Conservation (phyloP, 1,139 yeast species). For the Blastobotrys serpentis region DNA sequence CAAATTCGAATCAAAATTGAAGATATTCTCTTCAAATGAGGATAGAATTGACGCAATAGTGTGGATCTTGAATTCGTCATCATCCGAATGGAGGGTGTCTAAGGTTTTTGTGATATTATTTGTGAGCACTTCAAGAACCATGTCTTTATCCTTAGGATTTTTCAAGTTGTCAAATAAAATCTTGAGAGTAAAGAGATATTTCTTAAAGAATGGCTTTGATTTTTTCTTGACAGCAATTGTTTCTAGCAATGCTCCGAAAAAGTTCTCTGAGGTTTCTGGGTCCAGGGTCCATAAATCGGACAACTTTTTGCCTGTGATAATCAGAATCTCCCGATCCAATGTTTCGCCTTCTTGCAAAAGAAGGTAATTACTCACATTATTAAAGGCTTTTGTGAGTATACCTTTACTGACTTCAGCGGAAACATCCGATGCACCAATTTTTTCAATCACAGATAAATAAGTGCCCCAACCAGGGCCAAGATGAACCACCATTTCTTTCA, state of each 20-base stretch:
- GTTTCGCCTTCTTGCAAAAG: conserved; percentile 21
- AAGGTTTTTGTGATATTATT: conserved; percentile 13
- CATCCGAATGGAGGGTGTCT: conserved; percentile 13
- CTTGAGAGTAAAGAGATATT: conserved; percentile 18
- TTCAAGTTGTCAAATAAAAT: conserved; percentile 17
- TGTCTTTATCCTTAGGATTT: conserved; percentile 6
- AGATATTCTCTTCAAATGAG: conserved; percentile 18
- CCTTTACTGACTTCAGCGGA: conserved; percentile 12
- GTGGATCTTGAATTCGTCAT: conserved; percentile 22
- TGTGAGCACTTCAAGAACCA: conserved; percentile 14
- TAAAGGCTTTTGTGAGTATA: conserved; percentile 16
- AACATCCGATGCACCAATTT: conserved; percentile 16
- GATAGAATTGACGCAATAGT: conserved; percentile 17
- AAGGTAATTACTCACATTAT: conserved; percentile 16
- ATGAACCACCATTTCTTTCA: conserved; percentile 27
- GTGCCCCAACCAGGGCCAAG: conserved; percentile 29
- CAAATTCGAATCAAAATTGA: conserved; percentile 16
- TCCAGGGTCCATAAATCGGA: conserved; percentile 20
- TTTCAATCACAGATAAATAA: conserved; percentile 28
- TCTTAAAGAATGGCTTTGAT: conserved; percentile 17
- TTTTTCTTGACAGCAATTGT: conserved; percentile 15
- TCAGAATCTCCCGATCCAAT: conserved; percentile 19
- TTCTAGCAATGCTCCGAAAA: conserved; percentile 14
- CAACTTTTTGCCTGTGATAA: conserved; percentile 27
- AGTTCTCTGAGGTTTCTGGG: conserved; percentile 6